These are phyloP conservation scores for Camellia sinensis DNA, from an alignment of 148 eudicot species.

Conservation along the genomic window DNA sequence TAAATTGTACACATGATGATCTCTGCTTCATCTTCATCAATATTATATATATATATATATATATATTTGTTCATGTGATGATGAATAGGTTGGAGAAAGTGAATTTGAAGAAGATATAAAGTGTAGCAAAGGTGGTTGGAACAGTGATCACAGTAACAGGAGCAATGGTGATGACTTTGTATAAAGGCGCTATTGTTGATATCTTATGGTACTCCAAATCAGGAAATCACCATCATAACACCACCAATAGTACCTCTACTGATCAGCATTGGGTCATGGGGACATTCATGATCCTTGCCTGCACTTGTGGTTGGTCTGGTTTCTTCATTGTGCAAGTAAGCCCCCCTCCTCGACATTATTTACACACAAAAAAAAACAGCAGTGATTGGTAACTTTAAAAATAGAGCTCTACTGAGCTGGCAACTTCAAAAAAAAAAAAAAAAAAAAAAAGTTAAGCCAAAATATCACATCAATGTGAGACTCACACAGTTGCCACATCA, in stretches of 20 bases:
- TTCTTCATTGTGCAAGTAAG: conserved; percentile 64
- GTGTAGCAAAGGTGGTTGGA: conserved; percentile 59
- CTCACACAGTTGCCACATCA: too few species aligned
- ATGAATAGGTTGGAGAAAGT: conserved; percentile 54
- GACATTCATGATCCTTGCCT: conserved; percentile 41
- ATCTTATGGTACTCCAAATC: conserved; percentile 29
- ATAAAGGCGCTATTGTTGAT: conserved; percentile 62
- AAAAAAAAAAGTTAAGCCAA: too few species aligned
- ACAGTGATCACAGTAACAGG: conserved; percentile 54
- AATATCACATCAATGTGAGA: too few species aligned
- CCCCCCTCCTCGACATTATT: background rate
- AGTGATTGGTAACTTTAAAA: too few species aligned
- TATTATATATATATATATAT: too few species aligned
- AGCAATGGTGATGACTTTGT: conserved; percentile 69
- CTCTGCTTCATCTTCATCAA: too few species aligned
- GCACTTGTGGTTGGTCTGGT: conserved; percentile 50
- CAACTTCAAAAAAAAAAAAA: too few species aligned
- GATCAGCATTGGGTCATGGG: conserved; percentile 55
- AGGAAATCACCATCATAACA: conserved; percentile 11
- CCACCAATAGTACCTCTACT: conserved; percentile 15
- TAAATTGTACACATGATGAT: too few species aligned
- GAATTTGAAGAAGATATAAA: conserved; percentile 31
- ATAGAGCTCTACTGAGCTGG: too few species aligned
- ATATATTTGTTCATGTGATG: background rate
- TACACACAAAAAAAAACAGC: too few species aligned